Evolutionary conservation across 2,329 filamentous ascomycete genomes (phyloP).

Genomic region (Sordariomycetes sp.): DNA sequence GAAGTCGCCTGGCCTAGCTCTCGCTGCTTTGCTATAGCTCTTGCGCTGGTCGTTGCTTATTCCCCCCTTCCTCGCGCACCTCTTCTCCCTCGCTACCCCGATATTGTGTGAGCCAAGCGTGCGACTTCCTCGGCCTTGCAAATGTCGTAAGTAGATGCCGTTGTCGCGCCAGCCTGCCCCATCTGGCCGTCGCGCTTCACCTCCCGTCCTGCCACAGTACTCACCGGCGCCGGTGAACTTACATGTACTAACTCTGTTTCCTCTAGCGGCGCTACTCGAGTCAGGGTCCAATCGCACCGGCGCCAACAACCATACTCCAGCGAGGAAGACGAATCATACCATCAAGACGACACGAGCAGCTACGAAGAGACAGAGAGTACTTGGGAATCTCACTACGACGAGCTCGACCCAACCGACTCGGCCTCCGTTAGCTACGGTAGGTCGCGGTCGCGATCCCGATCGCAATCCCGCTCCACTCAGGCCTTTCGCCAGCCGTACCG

Average conservation of each 20-base stretch:
- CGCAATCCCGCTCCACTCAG: constrained; percentile 8
- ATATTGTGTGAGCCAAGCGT: constrained; percentile 27
- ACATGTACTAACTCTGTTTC: too few species aligned
- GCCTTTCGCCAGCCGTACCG: constrained; percentile 6
- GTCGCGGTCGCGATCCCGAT: constrained; percentile 10
- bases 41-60: not conserved
- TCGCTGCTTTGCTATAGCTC: not conserved
- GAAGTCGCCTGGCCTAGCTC: not conserved
- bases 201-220: constrained; percentile 7
- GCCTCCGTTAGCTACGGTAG: constrained; percentile 32
- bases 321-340: constrained; percentile 22
- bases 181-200: constrained; percentile 11
- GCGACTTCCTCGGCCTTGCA: not conserved
- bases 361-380: constrained; percentile 16
- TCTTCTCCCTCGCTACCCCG: constrained; percentile 31
- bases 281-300: constrained; percentile 15
- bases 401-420: constrained; percentile 40
- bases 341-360: constrained; percentile 14
- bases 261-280: too few species aligned
- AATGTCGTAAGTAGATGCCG: constrained; percentile 2
- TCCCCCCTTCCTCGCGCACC: constrained; percentile 11
- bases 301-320: constrained; percentile 9
- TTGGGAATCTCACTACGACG: constrained; percentile 19
- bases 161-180: not conserved
- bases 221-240: too few species aligned